Evolutionary conservation across 78 protist species (phyloP).

Genomic region (Protostelium mycophagum): DNA sequence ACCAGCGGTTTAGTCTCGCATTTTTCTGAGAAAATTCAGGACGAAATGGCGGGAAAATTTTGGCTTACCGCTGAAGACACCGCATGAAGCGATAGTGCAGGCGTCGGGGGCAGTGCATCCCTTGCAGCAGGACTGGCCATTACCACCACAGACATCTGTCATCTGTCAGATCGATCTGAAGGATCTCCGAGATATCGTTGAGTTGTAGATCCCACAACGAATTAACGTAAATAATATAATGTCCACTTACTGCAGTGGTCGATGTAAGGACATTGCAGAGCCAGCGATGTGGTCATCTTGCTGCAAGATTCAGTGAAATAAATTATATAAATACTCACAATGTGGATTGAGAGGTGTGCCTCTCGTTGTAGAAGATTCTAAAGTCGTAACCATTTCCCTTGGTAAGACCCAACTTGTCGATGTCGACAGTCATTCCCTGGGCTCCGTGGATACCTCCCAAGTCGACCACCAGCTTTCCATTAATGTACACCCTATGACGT

Average conservation of each 20-base stretch:
- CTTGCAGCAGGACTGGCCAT: too few relatives aligned
- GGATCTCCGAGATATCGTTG: too few relatives aligned
- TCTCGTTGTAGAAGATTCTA: conserved; percentile 27
- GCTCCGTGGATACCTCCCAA: conserved; percentile 37
- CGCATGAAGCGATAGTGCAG: too few relatives aligned
- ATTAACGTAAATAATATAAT: too few relatives aligned
- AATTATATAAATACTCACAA: background rate
- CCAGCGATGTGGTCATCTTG: background rate
- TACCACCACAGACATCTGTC: too few relatives aligned
- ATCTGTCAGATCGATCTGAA: too few relatives aligned
- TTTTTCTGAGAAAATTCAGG: too few relatives aligned
- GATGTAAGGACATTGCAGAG: background rate
- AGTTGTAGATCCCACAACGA: too few relatives aligned
- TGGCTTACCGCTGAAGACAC: too few relatives aligned
- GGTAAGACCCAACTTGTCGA: background rate
- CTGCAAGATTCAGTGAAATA: background rate
- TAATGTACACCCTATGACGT: conserved; percentile 9
- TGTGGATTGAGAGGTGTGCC: conserved; percentile 20
- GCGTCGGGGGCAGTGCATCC: too few relatives aligned
- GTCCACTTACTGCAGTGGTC: background rate
- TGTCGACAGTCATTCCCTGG: background rate
- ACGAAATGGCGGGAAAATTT: too few relatives aligned
- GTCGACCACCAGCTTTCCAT: conserved; percentile 28
- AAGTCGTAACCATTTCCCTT: background rate
- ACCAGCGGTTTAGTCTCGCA: too few relatives aligned